Base-by-base conservation (phyloP, 129 eudicot species). In the Arctium minus region DNA sequence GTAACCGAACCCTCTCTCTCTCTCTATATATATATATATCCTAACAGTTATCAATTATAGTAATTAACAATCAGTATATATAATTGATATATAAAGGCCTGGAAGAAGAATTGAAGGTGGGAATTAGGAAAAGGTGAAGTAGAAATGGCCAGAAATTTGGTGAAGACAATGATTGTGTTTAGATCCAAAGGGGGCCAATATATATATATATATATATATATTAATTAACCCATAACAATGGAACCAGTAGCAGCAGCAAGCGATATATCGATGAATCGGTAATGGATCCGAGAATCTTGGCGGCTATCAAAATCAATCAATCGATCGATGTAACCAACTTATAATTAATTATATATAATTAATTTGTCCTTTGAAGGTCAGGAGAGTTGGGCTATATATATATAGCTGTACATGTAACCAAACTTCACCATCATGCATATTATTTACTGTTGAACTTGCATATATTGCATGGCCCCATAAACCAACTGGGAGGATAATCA, bases 221-320 rank as follows among this genome's bases (percentile, higher is more conserved):
- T 44, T 7, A 5, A 60, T 17, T 18, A 29, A 39, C 77, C 87
- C 84, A 40, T 30, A 84, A 79, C 76, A 65, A 79, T 79, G 87
- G 87, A 79, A 73, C 80, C 81, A 83, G 78, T 78, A 71, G 79
- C 46, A 79, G 76, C 37, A 73, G 72, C 27, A 0, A 22, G 27
- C 27, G 27, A 22, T 22, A 22, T 22, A 22, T 79, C 27, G 84
- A 79, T 67, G 5, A 15, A 67, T 65, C 72, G 80, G 79, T 84
- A 84, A 79, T 40, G 72, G 46, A 79, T 84, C 87, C 87, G 87
- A 79, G 87, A 84, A 84, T 84, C 87, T 79, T 84, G 87, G 87
- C 64, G 1, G 5, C 35, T 74, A 79, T 68, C 12, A 78, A 72
- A 78, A 72, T 84, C 70, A 44, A 84, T 62, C 67, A 1, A 60